Evolutionary conservation across 306 rosid species (phyloP).

Genomic region (Datisca glomerata): DNA sequence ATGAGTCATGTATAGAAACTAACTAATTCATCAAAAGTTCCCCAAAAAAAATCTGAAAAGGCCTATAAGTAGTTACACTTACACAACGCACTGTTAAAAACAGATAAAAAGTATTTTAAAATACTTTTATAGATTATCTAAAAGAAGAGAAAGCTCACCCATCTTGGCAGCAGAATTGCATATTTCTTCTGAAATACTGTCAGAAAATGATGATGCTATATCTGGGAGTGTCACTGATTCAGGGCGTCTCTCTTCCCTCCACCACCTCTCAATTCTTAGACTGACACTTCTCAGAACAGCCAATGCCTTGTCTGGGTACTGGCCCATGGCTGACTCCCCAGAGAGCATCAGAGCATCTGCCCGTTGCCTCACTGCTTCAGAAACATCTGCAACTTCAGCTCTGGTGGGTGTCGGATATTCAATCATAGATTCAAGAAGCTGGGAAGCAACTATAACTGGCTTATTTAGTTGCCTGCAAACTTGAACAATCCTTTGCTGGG

Average conservation of each 20-base stretch:
- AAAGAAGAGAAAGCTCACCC: conserved; percentile 49
- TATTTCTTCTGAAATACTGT: conserved; percentile 82
- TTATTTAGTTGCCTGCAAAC: conserved; percentile 88
- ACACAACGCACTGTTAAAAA: no score
- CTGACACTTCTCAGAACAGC: conserved; percentile 93
- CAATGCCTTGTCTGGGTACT: conserved; percentile 91
- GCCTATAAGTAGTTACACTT: no score
- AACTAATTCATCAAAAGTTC: no score
- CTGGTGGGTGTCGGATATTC: conserved; percentile 98
- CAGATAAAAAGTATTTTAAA: no score
- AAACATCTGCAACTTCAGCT: conserved; percentile 99
- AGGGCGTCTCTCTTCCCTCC: conserved; percentile 92
- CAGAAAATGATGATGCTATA: conserved; percentile 69
- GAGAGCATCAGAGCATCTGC: conserved; percentile 99
- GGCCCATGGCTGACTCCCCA: conserved; percentile 99
- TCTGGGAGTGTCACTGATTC: conserved; percentile 66
- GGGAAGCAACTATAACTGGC: conserved; percentile 98
- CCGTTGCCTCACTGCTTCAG: conserved; percentile 98
- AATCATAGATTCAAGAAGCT: conserved; percentile 94
- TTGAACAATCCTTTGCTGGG: conserved; percentile 90
- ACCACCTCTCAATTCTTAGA: conserved; percentile 95
- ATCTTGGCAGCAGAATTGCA: conserved; percentile 96
- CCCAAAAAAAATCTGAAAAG: conserved; percentile 3
- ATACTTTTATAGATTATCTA: conserved; percentile 5
- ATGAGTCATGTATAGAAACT: no score